phyloP scores from a whole-genome alignment of 495 filamentous ascomycete genomes.

The Xylaria flabelliformis region DNA sequence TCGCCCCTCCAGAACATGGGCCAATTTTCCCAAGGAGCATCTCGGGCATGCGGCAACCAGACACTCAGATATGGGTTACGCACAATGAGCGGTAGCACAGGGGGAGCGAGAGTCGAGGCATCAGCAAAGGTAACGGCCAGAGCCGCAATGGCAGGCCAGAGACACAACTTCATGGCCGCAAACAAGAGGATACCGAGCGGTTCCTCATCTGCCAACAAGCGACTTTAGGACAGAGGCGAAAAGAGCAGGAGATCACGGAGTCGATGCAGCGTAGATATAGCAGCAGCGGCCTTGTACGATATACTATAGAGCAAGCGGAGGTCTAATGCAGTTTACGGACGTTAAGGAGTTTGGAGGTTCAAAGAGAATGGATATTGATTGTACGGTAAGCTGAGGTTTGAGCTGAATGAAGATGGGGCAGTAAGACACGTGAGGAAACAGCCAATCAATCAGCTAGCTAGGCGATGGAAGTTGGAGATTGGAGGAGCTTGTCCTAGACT shows the following conservation, averaged over 20 bases:
- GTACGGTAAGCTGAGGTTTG: conserved; percentile 13
- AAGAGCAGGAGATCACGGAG: not conserved
- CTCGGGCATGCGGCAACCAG: conserved; percentile 80
- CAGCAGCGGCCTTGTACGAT: not conserved
- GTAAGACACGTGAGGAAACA: not conserved
- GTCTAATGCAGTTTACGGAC: conserved; percentile 2
- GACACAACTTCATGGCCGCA: conserved; percentile 37
- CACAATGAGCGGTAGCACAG: conserved; percentile 85
- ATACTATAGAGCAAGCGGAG: conserved; percentile 3
- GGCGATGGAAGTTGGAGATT: not conserved
- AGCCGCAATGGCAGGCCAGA: conserved; percentile 39
- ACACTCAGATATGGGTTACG: conserved; percentile 92
- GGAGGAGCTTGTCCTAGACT: not conserved
- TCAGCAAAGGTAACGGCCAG: conserved; percentile 47
- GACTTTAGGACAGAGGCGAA: not conserved
- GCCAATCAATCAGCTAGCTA: conserved; percentile 10
- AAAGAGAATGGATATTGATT: not conserved
- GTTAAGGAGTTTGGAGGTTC: not conserved
- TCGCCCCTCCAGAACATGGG: conserved; percentile 94
- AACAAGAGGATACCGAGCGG: conserved; percentile 22
- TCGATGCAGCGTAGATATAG: not conserved
- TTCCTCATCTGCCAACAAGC: conserved; percentile 31
- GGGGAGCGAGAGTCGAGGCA: conserved; percentile 69
- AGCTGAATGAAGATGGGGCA: conserved; percentile 2
- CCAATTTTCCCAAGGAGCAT: conserved; percentile 89